These are phyloP conservation scores for Heterobasidion occidentale DNA, from an alignment of 1,284 basidiomycete genomes.

Conservation along the genomic window DNA sequence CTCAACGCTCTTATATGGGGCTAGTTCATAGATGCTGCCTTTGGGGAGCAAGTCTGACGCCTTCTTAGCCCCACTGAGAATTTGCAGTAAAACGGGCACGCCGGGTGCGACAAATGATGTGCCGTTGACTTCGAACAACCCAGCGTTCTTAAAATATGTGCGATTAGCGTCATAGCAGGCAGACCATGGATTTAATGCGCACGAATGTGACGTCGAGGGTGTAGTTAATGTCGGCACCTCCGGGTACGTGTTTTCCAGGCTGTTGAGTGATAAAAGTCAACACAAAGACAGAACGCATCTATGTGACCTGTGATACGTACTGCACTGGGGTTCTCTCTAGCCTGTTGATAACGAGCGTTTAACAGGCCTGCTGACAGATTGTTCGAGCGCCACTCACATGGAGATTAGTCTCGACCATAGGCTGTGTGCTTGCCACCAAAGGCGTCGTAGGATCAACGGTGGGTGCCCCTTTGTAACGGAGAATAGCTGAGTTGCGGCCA, in stretches of 20 bases:
- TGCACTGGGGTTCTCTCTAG: not conserved
- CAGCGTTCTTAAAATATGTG: not conserved
- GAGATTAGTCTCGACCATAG: conserved; percentile 21
- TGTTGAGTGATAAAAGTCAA: conserved; percentile 2
- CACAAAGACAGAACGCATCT: not conserved
- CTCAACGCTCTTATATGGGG: conserved; percentile 24
- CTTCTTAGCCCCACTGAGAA: conserved; percentile 18
- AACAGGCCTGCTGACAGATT: conserved; percentile 3
- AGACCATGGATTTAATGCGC: not conserved
- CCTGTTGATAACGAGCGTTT: not conserved
- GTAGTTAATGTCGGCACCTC: conserved; percentile 7
- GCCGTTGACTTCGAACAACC: conserved; percentile 18
- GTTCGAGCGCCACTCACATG: conserved; percentile 7
- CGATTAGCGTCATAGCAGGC: not conserved
- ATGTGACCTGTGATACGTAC: not conserved
- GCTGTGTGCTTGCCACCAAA: conserved; percentile 11
- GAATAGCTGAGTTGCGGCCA: conserved; percentile 42
- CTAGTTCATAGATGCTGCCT: conserved; percentile 21
- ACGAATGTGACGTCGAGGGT: conserved; percentile 17
- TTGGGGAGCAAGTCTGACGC: conserved; percentile 22
- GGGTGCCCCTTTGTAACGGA: conserved; percentile 43
- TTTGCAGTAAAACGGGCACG: conserved; percentile 15
- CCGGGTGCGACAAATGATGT: conserved; percentile 16
- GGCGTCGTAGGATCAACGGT: conserved; percentile 33
- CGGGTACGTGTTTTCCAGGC: conserved; percentile 17